Conservation (phyloP, 2,329 filamentous ascomycete genomes). For the Taxawa tesnikishii region DNA sequence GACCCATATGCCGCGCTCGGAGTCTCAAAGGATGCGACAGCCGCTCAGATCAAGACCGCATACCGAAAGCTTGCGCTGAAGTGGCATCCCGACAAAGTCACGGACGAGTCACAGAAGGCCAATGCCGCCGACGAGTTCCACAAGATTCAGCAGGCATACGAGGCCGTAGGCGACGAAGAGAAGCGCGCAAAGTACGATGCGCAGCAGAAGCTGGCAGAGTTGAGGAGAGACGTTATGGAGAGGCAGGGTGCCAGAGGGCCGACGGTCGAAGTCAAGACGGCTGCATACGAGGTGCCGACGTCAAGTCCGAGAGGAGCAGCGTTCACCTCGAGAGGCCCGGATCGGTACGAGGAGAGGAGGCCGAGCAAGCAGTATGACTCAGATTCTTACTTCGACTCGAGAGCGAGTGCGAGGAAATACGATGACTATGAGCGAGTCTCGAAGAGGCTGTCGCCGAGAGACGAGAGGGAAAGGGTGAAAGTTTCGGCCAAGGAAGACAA, state of each 20-base stretch:
- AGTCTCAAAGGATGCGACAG: conserved; percentile 57
- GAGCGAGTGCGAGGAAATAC: conserved; percentile 23
- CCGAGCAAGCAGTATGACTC: conserved; percentile 9
- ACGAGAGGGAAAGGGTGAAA: conserved; percentile 12
- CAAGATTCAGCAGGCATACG: conserved; percentile 84
- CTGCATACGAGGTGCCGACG: conserved; percentile 20
- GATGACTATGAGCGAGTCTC: conserved; percentile 25
- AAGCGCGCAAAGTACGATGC: conserved; percentile 69
- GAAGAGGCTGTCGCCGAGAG: conserved; percentile 13
- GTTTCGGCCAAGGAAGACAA: conserved; percentile 10
- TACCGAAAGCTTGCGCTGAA: conserved; percentile 86
- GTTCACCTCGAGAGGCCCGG: conserved; percentile 11
- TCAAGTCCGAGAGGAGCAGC: conserved; percentile 17
- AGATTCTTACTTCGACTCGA: conserved; percentile 12
- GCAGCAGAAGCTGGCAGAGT: conserved; percentile 52
- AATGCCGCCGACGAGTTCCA: conserved; percentile 82
- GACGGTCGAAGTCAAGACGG: conserved; percentile 17
- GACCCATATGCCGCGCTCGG: conserved; percentile 78
- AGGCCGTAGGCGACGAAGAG: conserved; percentile 68
- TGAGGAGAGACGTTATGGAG: conserved; percentile 43
- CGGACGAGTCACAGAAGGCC: conserved; percentile 55
- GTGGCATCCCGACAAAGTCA: conserved; percentile 54
- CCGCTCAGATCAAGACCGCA: conserved; percentile 73
- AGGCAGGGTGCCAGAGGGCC: conserved; percentile 18
- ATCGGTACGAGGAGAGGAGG: conserved; percentile 19